Base-by-base conservation (phyloP, 371 early-diverging fungal species). In the Batrachochytrium dendrobatidis region DNA sequence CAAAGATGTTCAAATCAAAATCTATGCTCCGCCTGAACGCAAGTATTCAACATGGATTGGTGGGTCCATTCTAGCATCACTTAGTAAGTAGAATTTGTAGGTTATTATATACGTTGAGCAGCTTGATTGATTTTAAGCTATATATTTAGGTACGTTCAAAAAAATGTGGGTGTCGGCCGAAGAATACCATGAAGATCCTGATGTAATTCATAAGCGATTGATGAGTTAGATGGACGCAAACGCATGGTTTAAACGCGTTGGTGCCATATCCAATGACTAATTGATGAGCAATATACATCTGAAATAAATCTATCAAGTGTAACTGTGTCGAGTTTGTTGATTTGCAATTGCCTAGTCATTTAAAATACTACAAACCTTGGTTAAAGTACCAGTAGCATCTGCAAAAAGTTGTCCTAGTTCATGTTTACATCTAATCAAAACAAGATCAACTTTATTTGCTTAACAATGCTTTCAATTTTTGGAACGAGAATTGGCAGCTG, bases 31-130 rank as follows among this genome's bases (percentile, higher is more conserved):
- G 28, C 95, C 94, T 35, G 95, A 97, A 72, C 86, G 98, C 61
- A 95, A 94, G 74, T 97, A 92, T 74, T 88, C 90, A 53, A 94
- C 93, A 25, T 97, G 98, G 96, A 93, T 95, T 62, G 98, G 98
- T 61, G 98, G 98, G 1, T 90, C 91, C 28, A 95, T 94, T 72
- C 69, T 95, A 34, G 93, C 94, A 18, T 86, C 88, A 3, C 77
- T 91, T 34, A 68, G 71, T 65, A 64, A 25, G 53, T 67, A 7
- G 6, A 22, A 31, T 33, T 25, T 7, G 55, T 29, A 32, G n/a
- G 22, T 24, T 53, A 24, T 48, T 28, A 35, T 7, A 45, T 34
- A 32, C 29, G 24, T 28, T 24, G 8, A 6, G 24, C 8, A 49
- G 10, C 10, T 24, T 22, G 7, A 56, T 12, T 10, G 10, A 12